These are phyloP conservation scores for Solanum stenotomum DNA, from an alignment of 257 asterid genomes.

Conservation along the genomic window DNA sequence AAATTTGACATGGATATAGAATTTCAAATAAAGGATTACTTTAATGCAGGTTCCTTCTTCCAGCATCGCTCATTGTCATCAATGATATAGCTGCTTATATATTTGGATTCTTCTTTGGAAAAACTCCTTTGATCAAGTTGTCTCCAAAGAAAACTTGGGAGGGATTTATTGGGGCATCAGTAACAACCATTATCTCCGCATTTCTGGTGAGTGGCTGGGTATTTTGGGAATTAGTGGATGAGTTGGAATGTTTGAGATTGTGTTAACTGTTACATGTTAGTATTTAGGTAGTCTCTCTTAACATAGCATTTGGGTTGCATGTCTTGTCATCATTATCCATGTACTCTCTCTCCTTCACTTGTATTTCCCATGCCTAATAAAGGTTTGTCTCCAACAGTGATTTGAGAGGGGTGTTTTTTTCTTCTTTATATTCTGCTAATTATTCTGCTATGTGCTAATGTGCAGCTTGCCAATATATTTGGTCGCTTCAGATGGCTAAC, in stretches of 20 bases:
- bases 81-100: constrained; percentile 82
- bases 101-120: constrained; percentile 83
- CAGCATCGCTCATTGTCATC: constrained; percentile 81
- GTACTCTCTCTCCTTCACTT: not conserved
- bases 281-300: not conserved
- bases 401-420: not conserved
- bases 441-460: constrained; percentile 3
- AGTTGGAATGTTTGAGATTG: not conserved
- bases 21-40: constrained; percentile 14
- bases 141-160: constrained; percentile 96
- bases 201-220: constrained; percentile 44
- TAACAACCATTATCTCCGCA: constrained; percentile 67
- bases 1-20: constrained; percentile 10
- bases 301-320: not conserved
- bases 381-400: not conserved
- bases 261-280: not conserved
- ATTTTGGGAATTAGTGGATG: not conserved
- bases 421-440: not conserved
- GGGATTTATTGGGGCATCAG: constrained; percentile 90
- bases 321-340: not conserved
- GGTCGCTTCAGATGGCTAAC: constrained; percentile 88
- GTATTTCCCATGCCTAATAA: not conserved
- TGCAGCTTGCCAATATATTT: constrained; percentile 78
- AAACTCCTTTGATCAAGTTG: constrained; percentile 77
- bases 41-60: constrained; percentile 91